A percentile compares a stretch with the other conserved stretches of the same genome.
Evolutionary conservation across 129 eudicot species (phyloP).

Genomic region (Solidago caesia): DNA sequence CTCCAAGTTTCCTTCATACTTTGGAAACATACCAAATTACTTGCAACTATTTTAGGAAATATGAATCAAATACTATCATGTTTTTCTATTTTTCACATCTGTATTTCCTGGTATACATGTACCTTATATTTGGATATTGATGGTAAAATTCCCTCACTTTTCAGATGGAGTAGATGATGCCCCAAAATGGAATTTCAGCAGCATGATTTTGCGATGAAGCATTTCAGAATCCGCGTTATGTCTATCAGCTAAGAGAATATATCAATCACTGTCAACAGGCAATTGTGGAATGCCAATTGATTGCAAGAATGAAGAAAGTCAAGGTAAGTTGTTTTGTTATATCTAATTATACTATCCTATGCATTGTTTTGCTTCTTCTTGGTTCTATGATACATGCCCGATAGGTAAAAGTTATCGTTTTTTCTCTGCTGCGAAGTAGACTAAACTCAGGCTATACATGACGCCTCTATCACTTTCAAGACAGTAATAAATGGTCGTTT

Average conservation of each 20-base stretch:
- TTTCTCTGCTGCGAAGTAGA: neutral
- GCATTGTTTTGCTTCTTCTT: neutral
- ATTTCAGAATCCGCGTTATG: neutral
- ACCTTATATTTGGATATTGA: neutral
- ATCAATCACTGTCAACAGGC: neutral
- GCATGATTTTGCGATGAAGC: neutral
- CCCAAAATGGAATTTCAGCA: neutral
- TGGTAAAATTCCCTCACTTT: neutral
- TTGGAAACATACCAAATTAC: no score
- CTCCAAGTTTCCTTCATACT: no score
- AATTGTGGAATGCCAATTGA: neutral
- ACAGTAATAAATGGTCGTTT: neutral
- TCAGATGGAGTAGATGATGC: constrained; percentile 6
- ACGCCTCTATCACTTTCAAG: neutral
- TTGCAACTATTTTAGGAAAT: no score
- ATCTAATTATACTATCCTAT: neutral
- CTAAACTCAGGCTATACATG: neutral
- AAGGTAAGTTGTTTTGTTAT: neutral
- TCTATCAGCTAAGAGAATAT: neutral
- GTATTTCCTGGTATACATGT: neutral
- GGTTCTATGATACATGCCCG: neutral
- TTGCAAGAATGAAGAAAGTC: neutral
- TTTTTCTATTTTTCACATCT: neutral
- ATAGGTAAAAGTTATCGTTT: neutral
- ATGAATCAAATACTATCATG: no score